Base-by-base conservation (phyloP, 1,284 basidiomycete genomes). In the Entoloma clypeatum region DNA sequence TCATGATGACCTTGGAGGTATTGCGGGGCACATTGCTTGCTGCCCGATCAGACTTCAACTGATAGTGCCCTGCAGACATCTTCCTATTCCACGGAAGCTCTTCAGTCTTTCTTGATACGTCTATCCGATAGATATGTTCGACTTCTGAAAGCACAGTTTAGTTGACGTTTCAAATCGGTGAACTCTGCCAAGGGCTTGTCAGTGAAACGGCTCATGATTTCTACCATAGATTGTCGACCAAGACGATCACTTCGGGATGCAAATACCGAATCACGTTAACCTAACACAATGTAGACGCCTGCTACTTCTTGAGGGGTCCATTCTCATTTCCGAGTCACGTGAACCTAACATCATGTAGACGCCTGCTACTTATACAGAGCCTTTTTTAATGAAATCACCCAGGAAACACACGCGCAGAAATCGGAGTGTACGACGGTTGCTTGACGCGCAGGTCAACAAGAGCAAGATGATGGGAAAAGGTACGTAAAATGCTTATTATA, bases 1-100 rank as follows among this genome's bases (percentile, higher is more conserved):
- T 98, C 53, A 86, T 95, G 24, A 91, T 92, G 75, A 95, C 94
- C 0, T 69, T 99, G 2, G 92, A 98, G 75, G 93, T 92, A 48
- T 50, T 68, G 50, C 16, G 47, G n/a, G n/a, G n/a, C n/a, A n/a
- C n/a, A 1, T 37, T 43, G 36, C 11, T 14, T 2, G 8, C 23
- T 36, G 31, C 14, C 13, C 28, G 29, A 19, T 41, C 29, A 14
- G 7, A 43, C 34, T 34, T 52, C 54, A 11, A 46, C 43, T 32
- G 31, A 27, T 10, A 37, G 32, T 7, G 9, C 47, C 36, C 31
- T 25, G 16, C 47, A 95, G 89, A 82, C 87, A 2, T 91, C 90
- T 54, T 84, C 81, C 3, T 98, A 94, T 61, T 79, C 90, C 4
- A 90, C 92, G 5, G 73, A 74, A 14, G 81, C 88, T 45, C 71